These are phyloP conservation scores for Mycena indigotica DNA, from an alignment of 768 basidiomycete genomes.

Conservation along the genomic window DNA sequence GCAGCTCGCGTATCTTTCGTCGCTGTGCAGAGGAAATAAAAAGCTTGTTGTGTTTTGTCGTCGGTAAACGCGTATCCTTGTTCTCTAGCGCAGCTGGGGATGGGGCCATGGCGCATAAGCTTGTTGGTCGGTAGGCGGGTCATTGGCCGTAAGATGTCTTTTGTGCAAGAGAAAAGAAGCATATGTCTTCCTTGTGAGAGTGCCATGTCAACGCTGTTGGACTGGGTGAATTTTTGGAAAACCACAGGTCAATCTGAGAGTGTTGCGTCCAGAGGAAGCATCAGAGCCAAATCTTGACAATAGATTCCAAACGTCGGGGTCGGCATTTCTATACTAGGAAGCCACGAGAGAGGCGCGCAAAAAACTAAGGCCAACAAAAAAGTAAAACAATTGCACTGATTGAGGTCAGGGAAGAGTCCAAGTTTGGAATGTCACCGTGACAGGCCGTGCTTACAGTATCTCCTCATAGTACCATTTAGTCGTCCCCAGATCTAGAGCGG, in stretches of 20 bases:
- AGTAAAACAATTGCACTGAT: neutral
- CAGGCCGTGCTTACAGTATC: too few relatives aligned
- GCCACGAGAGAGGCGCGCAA: slow-evolving; percentile 3
- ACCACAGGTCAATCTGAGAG: slow-evolving; percentile 39
- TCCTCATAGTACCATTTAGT: too few relatives aligned
- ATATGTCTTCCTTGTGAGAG: slow-evolving; percentile 43
- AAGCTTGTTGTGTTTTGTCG: slow-evolving; percentile 30
- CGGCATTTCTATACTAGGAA: slow-evolving; percentile 41
- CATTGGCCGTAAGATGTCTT: slow-evolving; percentile 51
- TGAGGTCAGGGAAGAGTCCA: neutral
- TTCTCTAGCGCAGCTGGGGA: slow-evolving; percentile 46
- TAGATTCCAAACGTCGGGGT: slow-evolving; percentile 51
- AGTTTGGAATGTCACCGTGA: too few relatives aligned
- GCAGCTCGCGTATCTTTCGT: slow-evolving; percentile 35
- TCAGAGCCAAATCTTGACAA: slow-evolving; percentile 46
- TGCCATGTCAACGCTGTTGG: slow-evolving; percentile 60
- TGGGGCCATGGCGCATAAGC: slow-evolving; percentile 42
- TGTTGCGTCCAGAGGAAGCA: slow-evolving; percentile 37
- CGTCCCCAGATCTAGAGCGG: too few relatives aligned
- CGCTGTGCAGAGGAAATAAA: slow-evolving; percentile 9
- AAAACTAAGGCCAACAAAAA: too few relatives aligned
- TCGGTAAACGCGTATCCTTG: slow-evolving; percentile 38
- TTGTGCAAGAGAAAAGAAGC: slow-evolving; percentile 45
- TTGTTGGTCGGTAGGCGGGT: slow-evolving; percentile 51
- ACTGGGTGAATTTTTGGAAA: slow-evolving; percentile 37